These are phyloP conservation scores for Auriculariales sp. DNA, from an alignment of 768 basidiomycete genomes.

Conservation along the genomic window DNA sequence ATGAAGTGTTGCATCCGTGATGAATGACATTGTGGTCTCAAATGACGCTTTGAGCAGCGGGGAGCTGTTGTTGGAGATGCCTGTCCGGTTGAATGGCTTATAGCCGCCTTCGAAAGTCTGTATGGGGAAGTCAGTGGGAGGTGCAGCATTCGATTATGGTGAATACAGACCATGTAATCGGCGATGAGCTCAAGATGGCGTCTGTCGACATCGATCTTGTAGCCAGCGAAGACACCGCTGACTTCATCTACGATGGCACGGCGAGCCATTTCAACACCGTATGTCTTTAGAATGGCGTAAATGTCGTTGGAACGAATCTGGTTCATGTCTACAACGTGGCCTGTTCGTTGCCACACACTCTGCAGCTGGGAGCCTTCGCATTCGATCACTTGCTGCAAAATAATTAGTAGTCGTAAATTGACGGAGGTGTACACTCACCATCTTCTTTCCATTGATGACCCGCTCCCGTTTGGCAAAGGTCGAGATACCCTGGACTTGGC, in stretches of 20 bases:
- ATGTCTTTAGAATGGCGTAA: conserved; percentile 76
- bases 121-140: background rate
- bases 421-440: background rate
- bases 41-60: conserved; percentile 94
- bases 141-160: background rate
- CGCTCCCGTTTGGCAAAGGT: conserved; percentile 26
- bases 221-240: conserved; percentile 80
- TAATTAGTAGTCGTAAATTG: conserved; percentile 1
- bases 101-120: conserved; percentile 97
- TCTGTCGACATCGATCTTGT: conserved; percentile 89
- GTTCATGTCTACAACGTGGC: conserved; percentile 51
- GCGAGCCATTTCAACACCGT: conserved; percentile 95
- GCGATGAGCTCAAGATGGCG: conserved; percentile 94
- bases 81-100: conserved; percentile 95
- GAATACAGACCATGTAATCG: conserved; percentile 83
- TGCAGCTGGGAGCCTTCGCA: conserved; percentile 67
- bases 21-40: conserved; percentile 87
- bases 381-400: conserved; percentile 62
- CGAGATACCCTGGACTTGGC: conserved; percentile 78
- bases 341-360: conserved; percentile 70
- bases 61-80: conserved; percentile 85
- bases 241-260: conserved; percentile 84
- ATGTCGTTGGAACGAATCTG: conserved; percentile 91
- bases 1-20: conserved; percentile 85
- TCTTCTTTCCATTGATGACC: background rate